Conservation (phyloP, 345 rosid species). For the Dipteronia sinensis region DNA sequence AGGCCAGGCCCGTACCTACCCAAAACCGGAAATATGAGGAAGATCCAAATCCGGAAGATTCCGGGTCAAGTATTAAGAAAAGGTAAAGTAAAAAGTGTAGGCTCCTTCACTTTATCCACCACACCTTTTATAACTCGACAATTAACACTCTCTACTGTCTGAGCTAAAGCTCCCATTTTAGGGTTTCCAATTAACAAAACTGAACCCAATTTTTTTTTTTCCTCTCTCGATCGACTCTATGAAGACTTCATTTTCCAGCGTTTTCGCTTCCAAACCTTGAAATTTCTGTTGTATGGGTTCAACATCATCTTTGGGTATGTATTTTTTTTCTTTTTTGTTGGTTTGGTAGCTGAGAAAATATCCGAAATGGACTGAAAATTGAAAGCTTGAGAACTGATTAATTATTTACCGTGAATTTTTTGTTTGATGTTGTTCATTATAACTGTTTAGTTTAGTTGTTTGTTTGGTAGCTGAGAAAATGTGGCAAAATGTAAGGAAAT, state of each 20-base stretch:
- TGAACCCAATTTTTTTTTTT: too few relatives aligned
- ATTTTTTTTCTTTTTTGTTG: slow-evolving; percentile 3
- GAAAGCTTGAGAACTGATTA: background rate
- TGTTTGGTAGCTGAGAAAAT: slow-evolving; percentile 23
- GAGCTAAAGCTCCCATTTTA: slow-evolving; percentile 21
- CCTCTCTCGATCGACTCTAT: background rate
- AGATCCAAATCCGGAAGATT: background rate
- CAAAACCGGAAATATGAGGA: background rate
- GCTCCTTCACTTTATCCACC: slow-evolving; percentile 26
- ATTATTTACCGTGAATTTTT: background rate
- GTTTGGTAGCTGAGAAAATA: slow-evolving; percentile 23
- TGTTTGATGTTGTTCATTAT: slow-evolving; percentile 1
- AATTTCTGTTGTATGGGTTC: slow-evolving; percentile 36
- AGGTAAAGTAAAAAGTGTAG: slow-evolving; percentile 10
- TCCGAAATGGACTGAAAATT: slow-evolving; percentile 4
- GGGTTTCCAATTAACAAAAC: slow-evolving; percentile 26
- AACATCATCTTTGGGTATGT: slow-evolving; percentile 49
- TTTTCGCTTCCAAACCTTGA: slow-evolving; percentile 6
- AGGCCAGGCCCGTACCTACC: background rate
- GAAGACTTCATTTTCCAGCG: background rate
- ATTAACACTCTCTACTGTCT: slow-evolving; percentile 19
- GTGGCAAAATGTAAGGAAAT: slow-evolving; percentile 4
- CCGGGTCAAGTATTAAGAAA: slow-evolving; percentile 30
- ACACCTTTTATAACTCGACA: slow-evolving; percentile 3
- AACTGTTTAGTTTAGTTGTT: background rate